phyloP scores from a whole-genome alignment of 495 filamentous ascomycete species.

The Thermothielavioides terrestris region DNA sequence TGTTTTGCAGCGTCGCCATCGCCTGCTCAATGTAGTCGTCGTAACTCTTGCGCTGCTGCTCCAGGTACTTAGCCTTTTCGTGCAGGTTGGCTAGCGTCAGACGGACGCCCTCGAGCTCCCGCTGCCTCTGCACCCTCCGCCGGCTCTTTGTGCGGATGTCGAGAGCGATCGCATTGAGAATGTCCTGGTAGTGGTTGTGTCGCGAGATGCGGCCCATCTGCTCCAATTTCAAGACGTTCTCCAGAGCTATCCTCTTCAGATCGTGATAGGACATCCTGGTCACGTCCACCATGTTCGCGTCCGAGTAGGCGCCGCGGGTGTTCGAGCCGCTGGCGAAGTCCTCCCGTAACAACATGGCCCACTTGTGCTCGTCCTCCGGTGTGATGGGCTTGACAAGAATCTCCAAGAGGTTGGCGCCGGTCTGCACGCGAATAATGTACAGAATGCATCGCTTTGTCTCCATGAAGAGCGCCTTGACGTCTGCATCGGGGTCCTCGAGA shows the following conservation, averaged over 20 bases:
- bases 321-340: slow-evolving; percentile 63
- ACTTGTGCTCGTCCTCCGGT: slow-evolving; percentile 80
- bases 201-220: slow-evolving; percentile 75
- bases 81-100: slow-evolving; percentile 76
- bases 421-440: slow-evolving; percentile 95
- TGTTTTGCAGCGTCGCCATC: slow-evolving; percentile 96
- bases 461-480: slow-evolving; percentile 87
- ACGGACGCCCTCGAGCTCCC: slow-evolving; percentile 81
- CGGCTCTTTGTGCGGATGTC: slow-evolving; percentile 97
- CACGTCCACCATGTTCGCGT: slow-evolving; percentile 81
- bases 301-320: slow-evolving; percentile 79
- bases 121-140: slow-evolving; percentile 77
- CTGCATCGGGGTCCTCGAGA: slow-evolving; percentile 84
- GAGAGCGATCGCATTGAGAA: slow-evolving; percentile 90
- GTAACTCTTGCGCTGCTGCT: slow-evolving; percentile 91
- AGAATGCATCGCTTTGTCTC: slow-evolving; percentile 96
- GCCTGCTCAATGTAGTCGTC: slow-evolving; percentile 99
- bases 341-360: slow-evolving; percentile 73
- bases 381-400: slow-evolving; percentile 87
- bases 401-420: slow-evolving; percentile 83
- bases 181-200: slow-evolving; percentile 91
- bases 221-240: slow-evolving; percentile 89
- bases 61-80: slow-evolving; percentile 86
- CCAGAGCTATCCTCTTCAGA: slow-evolving; percentile 83
- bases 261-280: slow-evolving; percentile 84